phyloP scores from a whole-genome alignment of 768 basidiomycete genomes.

The Phaeotremella fagi region DNA sequence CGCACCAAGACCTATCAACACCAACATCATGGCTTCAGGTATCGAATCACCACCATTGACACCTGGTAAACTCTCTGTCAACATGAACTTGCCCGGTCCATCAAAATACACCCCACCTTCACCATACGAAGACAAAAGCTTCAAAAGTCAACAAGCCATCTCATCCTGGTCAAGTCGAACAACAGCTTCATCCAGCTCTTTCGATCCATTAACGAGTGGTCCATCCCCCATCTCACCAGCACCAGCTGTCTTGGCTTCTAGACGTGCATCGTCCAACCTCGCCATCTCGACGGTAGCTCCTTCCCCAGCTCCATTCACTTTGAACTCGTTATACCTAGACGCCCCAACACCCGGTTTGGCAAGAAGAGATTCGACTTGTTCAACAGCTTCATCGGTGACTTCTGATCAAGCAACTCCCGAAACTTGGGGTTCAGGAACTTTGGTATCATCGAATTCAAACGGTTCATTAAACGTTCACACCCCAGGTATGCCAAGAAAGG shows the following conservation, averaged over 20 bases:
- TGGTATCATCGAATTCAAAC: slow-evolving; percentile 25
- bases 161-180: slow-evolving; percentile 22
- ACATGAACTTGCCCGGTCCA: slow-evolving; percentile 12
- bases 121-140: background rate
- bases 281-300: slow-evolving; percentile 4
- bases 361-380: slow-evolving; percentile 30
- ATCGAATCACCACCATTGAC: slow-evolving; percentile 22
- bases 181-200: slow-evolving; percentile 8
- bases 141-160: slow-evolving; percentile 13
- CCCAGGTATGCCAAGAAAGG: slow-evolving; percentile 35
- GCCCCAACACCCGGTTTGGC: slow-evolving; percentile 39
- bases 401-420: slow-evolving; percentile 23
- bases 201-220: slow-evolving; percentile 6
- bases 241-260: slow-evolving; percentile 1
- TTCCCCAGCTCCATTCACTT: slow-evolving; percentile 7
- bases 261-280: slow-evolving; percentile 3
- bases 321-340: slow-evolving; percentile 31
- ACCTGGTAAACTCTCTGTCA: slow-evolving; percentile 21
- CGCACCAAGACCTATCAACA: background rate
- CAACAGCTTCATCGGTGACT: slow-evolving; percentile 10
- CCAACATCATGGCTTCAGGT: background rate
- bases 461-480: slow-evolving; percentile 21
- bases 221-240: slow-evolving; percentile 6
- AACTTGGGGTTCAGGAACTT: slow-evolving; percentile 21
- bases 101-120: slow-evolving; percentile 12